A percentile compares a stretch with the other conserved stretches of the same genome.
phyloP scores from a whole-genome alignment of 805 yeast genomes.

The Hanseniaspora guilliermondii region DNA sequence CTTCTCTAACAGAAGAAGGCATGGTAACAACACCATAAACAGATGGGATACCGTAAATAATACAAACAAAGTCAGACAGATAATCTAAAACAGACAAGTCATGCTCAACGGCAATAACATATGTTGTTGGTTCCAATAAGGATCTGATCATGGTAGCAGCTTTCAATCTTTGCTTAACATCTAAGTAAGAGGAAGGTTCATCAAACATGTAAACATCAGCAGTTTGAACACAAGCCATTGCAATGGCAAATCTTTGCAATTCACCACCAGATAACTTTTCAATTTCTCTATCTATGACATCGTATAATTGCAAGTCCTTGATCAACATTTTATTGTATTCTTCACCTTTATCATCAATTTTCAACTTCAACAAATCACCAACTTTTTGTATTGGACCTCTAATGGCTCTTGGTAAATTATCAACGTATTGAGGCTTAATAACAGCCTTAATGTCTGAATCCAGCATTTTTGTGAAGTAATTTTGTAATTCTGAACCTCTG shows the following conservation, averaged over 20 bases:
- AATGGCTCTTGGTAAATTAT: constrained; percentile 91
- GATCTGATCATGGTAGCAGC: constrained; percentile 93
- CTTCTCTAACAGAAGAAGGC: constrained; percentile 96
- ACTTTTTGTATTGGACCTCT: constrained; percentile 81
- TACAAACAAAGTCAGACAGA: constrained; percentile 92
- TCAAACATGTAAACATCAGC: constrained; percentile 98
- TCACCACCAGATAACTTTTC: constrained; percentile 94
- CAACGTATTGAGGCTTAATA: constrained; percentile 97
- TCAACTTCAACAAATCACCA: constrained; percentile 66
- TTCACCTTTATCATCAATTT: constrained; percentile 51
- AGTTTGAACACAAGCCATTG: constrained; percentile 87
- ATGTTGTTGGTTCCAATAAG: constrained; percentile 58
- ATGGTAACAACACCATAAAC: constrained; percentile 97
- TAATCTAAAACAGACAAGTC: constrained; percentile 96
- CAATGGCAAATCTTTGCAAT: constrained; percentile 94
- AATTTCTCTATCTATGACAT: constrained; percentile 77
- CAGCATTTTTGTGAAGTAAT: constrained; percentile 82
- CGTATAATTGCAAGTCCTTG: constrained; percentile 58
- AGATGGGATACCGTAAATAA: constrained; percentile 93
- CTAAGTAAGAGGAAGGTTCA: constrained; percentile 96
- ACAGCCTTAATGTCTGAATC: constrained; percentile 94
- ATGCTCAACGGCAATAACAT: constrained; percentile 96
- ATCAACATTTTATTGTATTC: constrained; percentile 54
- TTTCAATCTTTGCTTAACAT: constrained; percentile 95
- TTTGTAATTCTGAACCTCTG: constrained; percentile 95